These are phyloP conservation scores for Platanthera guangdongensis DNA, from an alignment of 106 monocot species.

Conservation along the genomic window DNA sequence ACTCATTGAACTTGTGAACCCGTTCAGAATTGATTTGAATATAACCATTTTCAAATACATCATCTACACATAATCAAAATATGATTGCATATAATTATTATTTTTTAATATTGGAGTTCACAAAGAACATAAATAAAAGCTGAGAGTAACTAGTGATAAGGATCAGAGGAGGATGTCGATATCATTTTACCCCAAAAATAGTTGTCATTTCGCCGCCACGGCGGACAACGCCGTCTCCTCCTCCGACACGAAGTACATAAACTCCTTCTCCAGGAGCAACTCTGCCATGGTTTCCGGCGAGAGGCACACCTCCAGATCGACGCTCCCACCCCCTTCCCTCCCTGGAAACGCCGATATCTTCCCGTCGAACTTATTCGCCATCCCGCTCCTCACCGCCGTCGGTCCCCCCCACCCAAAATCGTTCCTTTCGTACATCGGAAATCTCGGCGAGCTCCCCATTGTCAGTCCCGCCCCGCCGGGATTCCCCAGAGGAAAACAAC, in stretches of 20 bases:
- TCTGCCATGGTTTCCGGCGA: slow-evolving; percentile 38
- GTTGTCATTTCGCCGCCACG: neutral
- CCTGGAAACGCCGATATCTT: slow-evolving; percentile 50
- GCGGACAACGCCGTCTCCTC: neutral
- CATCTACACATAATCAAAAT: too few relatives aligned
- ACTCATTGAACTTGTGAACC: too few relatives aligned
- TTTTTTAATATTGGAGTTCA: too few relatives aligned
- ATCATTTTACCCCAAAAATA: too few relatives aligned
- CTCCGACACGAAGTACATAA: slow-evolving; percentile 20
- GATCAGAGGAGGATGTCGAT: too few relatives aligned
- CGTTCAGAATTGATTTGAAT: too few relatives aligned
- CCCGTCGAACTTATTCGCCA: slow-evolving; percentile 54
- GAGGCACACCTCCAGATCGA: slow-evolving; percentile 52
- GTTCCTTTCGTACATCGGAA: slow-evolving; percentile 37
- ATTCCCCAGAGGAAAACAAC: slow-evolving; percentile 30
- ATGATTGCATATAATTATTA: too few relatives aligned
- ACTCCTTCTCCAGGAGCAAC: slow-evolving; percentile 33
- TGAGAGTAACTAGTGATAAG: too few relatives aligned
- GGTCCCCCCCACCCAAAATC: slow-evolving; percentile 50
- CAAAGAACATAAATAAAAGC: too few relatives aligned
- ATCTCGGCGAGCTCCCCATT: slow-evolving; percentile 44
- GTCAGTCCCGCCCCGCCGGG: slow-evolving; percentile 22
- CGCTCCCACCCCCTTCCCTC: slow-evolving; percentile 28
- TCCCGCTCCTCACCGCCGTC: slow-evolving; percentile 31
- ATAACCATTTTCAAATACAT: too few relatives aligned